Evolutionary conservation across 768 basidiomycete species (phyloP).

Genomic region (Lactarius evosmus): DNA sequence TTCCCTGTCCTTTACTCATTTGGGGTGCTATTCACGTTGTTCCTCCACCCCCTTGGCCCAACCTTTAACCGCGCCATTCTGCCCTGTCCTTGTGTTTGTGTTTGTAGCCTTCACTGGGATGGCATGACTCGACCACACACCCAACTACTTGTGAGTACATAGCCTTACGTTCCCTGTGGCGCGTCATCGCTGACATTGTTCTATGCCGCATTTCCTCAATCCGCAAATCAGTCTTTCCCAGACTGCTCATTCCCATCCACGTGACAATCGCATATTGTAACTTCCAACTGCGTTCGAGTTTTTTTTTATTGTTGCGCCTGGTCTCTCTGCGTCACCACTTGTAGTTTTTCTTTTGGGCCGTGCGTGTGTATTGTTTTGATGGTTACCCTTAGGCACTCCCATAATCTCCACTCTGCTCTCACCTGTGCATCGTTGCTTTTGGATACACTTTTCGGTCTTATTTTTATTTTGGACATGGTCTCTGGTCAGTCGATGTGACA

Average conservation of each 20-base stretch:
- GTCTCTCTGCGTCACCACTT: too few relatives aligned
- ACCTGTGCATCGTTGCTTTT: neutral
- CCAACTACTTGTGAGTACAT: conserved; percentile 3
- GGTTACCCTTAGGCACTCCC: neutral
- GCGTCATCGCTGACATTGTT: conserved; percentile 1
- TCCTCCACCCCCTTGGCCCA: neutral
- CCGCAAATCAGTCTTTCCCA: neutral
- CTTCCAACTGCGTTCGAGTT: neutral
- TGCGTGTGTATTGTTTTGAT: neutral
- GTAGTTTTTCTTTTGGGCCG: neutral
- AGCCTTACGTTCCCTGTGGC: neutral
- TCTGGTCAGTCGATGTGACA: neutral
- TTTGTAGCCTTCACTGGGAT: neutral
- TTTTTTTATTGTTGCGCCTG: neutral
- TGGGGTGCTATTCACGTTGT: neutral
- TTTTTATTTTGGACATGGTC: neutral
- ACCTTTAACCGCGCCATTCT: neutral
- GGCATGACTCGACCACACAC: conserved; percentile 2
- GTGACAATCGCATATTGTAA: neutral
- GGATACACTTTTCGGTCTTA: neutral
- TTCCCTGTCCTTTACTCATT: neutral
- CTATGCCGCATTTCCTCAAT: neutral
- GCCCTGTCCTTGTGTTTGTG: neutral
- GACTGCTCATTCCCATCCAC: neutral
- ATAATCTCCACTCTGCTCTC: neutral